Conservation (phyloP, 192 early-diverging fungal species). For the Podila minutissima region DNA sequence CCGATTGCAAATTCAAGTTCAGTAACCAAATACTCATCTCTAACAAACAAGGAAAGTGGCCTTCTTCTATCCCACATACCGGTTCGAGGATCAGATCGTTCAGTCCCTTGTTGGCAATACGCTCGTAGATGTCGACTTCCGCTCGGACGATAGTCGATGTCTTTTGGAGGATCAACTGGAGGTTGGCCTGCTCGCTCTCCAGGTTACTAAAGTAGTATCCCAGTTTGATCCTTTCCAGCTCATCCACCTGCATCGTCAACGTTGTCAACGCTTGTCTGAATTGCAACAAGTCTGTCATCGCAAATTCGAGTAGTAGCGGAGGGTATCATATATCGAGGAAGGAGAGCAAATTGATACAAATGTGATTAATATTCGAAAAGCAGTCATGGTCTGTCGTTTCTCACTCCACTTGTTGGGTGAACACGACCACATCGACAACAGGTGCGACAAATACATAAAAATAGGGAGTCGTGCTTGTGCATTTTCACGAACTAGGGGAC, state of each 20-base stretch:
- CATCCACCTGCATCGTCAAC: constrained; percentile 58
- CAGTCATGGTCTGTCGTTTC: no score
- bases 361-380: neutral
- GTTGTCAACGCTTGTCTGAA: constrained; percentile 53
- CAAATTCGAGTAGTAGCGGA: neutral
- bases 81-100: constrained; percentile 59
- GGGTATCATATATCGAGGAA: neutral
- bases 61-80: constrained; percentile 20
- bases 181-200: constrained; percentile 57
- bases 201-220: constrained; percentile 54
- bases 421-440: no score
- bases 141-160: constrained; percentile 55
- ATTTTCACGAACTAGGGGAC: no score
- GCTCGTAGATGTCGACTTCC: constrained; percentile 60
- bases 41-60: neutral
- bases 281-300: constrained; percentile 48
- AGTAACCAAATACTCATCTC: neutral
- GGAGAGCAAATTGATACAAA: neutral
- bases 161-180: constrained; percentile 57
- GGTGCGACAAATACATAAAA: no score
- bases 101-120: constrained; percentile 58
- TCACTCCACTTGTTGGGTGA: no score
- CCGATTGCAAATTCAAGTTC: neutral
- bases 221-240: constrained; percentile 57
- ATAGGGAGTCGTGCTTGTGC: no score